Conservation (phyloP, 257 asterid species). For the Cynanchum wilfordii region DNA sequence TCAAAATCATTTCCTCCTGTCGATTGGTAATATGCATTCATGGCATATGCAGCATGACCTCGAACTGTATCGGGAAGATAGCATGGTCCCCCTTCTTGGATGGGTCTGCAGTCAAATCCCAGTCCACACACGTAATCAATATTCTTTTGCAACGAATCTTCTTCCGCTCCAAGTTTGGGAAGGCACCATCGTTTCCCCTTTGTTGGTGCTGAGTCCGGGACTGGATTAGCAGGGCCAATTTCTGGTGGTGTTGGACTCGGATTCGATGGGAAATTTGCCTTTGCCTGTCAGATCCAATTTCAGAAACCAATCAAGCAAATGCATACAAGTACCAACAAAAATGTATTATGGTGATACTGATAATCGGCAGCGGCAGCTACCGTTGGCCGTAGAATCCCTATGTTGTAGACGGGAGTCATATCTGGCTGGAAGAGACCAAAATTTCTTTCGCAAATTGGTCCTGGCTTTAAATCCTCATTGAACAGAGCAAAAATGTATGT, state of each 20-base stretch:
- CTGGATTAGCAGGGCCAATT: slow-evolving; percentile 14
- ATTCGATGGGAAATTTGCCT: slow-evolving; percentile 20
- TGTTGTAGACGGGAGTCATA: slow-evolving; percentile 45
- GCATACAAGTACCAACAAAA: slow-evolving; percentile 25
- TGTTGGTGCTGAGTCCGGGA: slow-evolving; percentile 14
- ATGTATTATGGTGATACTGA: slow-evolving; percentile 15
- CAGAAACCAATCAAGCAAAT: slow-evolving; percentile 32
- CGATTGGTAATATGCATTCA: slow-evolving; percentile 37
- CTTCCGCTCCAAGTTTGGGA: slow-evolving; percentile 27
- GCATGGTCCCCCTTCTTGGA: slow-evolving; percentile 34
- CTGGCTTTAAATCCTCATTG: slow-evolving; percentile 68
- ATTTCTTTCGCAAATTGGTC: slow-evolving; percentile 60
- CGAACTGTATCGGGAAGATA: slow-evolving; percentile 35
- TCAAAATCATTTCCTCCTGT: slow-evolving; percentile 28
- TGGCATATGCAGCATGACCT: slow-evolving; percentile 46
- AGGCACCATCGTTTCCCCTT: slow-evolving; percentile 36
- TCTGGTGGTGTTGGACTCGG: slow-evolving; percentile 5
- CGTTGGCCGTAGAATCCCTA: slow-evolving; percentile 45
- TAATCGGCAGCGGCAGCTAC: slow-evolving; percentile 28
- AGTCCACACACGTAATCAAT: slow-evolving; percentile 42
- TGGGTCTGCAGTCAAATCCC: slow-evolving; percentile 35
- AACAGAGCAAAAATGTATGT: slow-evolving; percentile 44
- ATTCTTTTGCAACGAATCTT: slow-evolving; percentile 35
- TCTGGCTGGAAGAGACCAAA: slow-evolving; percentile 50
- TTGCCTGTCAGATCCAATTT: slow-evolving; percentile 44